These are phyloP conservation scores for Magnolia sinica DNA, from an alignment of 164 flowering plant genomes.

Conservation along the genomic window DNA sequence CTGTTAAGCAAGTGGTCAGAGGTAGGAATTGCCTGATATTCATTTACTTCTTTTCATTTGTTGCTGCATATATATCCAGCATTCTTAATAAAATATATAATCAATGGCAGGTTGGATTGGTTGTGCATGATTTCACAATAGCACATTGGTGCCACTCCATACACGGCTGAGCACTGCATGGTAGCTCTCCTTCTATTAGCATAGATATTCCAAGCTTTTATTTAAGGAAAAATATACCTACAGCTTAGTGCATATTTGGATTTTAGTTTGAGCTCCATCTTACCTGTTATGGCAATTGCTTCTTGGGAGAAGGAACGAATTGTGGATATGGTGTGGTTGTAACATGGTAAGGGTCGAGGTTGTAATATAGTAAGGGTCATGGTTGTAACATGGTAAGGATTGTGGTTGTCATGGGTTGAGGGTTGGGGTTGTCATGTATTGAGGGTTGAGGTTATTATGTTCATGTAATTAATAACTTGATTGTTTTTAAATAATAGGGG, in stretches of 20 bases:
- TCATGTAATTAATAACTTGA: no score
- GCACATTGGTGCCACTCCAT: constrained; percentile 97
- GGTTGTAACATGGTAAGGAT: no score
- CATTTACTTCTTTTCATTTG: not conserved
- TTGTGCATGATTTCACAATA: constrained; percentile 94
- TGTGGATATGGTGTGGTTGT: constrained; percentile 80
- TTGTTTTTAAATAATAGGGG: no score
- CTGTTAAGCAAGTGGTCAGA: constrained; percentile 98
- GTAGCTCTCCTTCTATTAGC: constrained; percentile 26
- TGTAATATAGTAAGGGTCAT: no score
- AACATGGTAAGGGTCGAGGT: no score
- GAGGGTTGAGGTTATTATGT: no score
- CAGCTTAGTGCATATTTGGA: no score
- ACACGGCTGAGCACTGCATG: constrained; percentile 97
- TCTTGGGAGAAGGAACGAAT: constrained; percentile 87
- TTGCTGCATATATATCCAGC: not conserved
- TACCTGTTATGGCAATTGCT: constrained; percentile 99
- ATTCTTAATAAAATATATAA: not conserved
- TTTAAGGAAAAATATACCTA: no score
- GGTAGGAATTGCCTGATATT: constrained; percentile 34
- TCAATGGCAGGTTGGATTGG: constrained; percentile 80
- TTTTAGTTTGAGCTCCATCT: constrained; percentile 39
- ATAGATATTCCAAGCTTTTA: not conserved
- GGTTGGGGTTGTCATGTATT: no score
- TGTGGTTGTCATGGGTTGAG: no score